Conservation (phyloP, 495 filamentous ascomycete genomes). For the Talaromyces trachyspermus region DNA sequence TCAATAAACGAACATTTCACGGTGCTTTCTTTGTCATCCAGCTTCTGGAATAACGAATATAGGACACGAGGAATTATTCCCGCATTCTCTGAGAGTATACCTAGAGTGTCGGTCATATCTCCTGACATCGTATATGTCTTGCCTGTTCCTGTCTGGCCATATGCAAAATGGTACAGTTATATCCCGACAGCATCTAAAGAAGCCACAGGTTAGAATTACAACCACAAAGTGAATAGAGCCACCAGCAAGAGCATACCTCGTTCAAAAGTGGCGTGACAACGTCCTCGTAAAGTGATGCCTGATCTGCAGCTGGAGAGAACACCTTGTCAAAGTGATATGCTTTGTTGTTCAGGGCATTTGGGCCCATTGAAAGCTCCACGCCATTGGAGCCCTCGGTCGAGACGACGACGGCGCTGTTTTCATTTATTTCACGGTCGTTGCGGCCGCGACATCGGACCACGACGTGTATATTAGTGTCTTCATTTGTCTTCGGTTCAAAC, state of each 20-base stretch:
- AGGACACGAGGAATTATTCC: conserved; percentile 90
- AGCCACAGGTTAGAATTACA: not conserved
- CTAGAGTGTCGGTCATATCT: conserved; percentile 82
- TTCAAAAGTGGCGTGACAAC: conserved; percentile 86
- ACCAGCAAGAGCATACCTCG: conserved; percentile 52
- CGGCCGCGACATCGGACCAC: conserved; percentile 91
- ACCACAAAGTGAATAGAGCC: not conserved
- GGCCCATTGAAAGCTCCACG: conserved; percentile 86
- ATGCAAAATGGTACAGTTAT: conserved; percentile 97
- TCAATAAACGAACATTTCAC: conserved; percentile 99
- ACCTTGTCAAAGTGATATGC: conserved; percentile 95
- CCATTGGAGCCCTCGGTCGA: conserved; percentile 81
- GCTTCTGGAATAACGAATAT: conserved; percentile 75
- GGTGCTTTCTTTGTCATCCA: conserved; percentile 78
- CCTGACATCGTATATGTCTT: conserved; percentile 99
- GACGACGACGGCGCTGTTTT: conserved; percentile 89
- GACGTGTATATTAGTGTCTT: conserved; percentile 95
- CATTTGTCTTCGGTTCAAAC: conserved; percentile 61
- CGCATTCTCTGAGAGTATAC: conserved; percentile 79
- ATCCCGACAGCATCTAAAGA: conserved; percentile 81
- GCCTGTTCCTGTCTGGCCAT: conserved; percentile 94
- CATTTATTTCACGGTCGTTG: conserved; percentile 82
- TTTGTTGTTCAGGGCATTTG: conserved; percentile 88
- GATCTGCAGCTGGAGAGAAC: conserved; percentile 92
- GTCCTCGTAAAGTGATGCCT: conserved; percentile 86